These are phyloP conservation scores for Cardamine occulta DNA, from an alignment of 345 rosid genomes.

Conservation along the genomic window DNA sequence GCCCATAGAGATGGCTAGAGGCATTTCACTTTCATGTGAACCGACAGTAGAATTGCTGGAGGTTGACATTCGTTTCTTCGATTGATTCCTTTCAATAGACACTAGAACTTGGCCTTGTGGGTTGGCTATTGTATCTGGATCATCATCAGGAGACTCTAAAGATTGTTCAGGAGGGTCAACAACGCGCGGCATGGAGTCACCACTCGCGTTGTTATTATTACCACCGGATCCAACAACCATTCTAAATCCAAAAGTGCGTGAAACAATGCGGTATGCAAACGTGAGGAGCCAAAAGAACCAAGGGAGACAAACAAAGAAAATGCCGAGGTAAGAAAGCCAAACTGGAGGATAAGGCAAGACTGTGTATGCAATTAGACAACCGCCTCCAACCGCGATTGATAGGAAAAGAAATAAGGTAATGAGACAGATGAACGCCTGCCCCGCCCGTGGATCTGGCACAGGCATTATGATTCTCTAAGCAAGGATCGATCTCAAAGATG, in stretches of 20 bases:
- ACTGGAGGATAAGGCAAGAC: constrained; percentile 52
- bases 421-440: constrained; percentile 66
- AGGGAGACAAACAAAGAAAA: constrained; percentile 70
- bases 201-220: background rate
- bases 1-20: constrained; percentile 48
- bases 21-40: constrained; percentile 51
- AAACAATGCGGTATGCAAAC: constrained; percentile 59
- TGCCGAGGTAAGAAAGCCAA: constrained; percentile 67
- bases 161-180: constrained; percentile 28
- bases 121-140: constrained; percentile 29
- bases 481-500: constrained; percentile 22
- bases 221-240: constrained; percentile 47
- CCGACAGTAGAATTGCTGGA: constrained; percentile 39
- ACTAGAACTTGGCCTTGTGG: constrained; percentile 40
- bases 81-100: constrained; percentile 35
- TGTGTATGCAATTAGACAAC: constrained; percentile 61
- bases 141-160: constrained; percentile 27
- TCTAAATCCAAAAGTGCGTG: constrained; percentile 65
- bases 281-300: constrained; percentile 82
- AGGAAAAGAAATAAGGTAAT: constrained; percentile 52
- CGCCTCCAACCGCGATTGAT: constrained; percentile 59
- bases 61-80: constrained; percentile 44
- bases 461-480: constrained; percentile 57
- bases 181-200: constrained; percentile 8
- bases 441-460: constrained; percentile 65